Base-by-base conservation (phyloP, 2,329 filamentous ascomycete species). In the Claviceps spartinae region DNA sequence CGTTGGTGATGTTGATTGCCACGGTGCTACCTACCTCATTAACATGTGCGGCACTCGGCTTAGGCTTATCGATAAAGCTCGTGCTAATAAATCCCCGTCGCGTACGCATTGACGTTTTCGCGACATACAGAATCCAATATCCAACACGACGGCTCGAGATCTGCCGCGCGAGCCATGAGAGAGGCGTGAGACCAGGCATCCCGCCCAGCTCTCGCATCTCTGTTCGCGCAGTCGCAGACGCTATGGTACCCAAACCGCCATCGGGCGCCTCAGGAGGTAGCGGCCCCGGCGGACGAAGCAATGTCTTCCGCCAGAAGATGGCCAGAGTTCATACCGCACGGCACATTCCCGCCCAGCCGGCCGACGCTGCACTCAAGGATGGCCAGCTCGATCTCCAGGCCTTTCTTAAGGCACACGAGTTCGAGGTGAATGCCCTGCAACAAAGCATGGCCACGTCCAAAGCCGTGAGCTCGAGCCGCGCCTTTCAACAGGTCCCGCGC, bases 401-500 rank as follows among this genome's bases (percentile, higher is more conserved):
- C 30, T 98, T 97, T 61, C 77, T 97, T 59, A 82, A 82, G 59
- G 83, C 88, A 11, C 85, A 90, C 54, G 84, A 95, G 63, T 95
- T 87, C 61, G 91, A 97, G 71, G 94, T 98, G 60, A 80, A 79
- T 53, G 85, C 90, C 1, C 72, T 97, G 47, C 86, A 95, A 64
- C 76, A 83, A 61, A 88, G 86, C 54, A 93, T 97, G 77, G 76
- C 78, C 51, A 81, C 79, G 38, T 85, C 87, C 47, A 90, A 86
- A 65, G 69, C 69, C 5, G 70, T 72, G 41, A 70, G 73, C 51
- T 72, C 78, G 44, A 82, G 80, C 53, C 78, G 91, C 49, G 90
- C 91, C 14, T 97, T 97, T 62, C 93, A 98, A 67, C 81, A 88
- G 59, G 86, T 98, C 5, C 93, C 93, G 1, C 80, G 88, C 58